A percentile compares a stretch with the other conserved stretches of the same genome.
These are phyloP conservation scores for Trichoderma asperelloides DNA, from an alignment of 495 filamentous ascomycete genomes.

Conservation along the genomic window DNA sequence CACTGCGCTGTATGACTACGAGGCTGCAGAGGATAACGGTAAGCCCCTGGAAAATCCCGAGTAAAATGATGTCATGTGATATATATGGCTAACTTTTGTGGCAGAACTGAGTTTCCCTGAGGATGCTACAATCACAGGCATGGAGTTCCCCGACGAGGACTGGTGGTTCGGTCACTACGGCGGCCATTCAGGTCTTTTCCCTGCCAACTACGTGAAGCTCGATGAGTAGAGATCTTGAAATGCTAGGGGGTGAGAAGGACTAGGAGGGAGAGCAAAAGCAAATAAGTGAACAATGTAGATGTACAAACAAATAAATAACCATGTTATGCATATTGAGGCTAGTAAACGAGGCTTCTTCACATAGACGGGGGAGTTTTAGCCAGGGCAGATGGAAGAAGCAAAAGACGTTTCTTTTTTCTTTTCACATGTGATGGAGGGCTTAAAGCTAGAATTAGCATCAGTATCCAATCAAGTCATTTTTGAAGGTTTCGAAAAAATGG, in stretches of 20 bases:
- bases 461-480: neutral
- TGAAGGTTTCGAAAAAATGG: neutral
- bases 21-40: conserved; percentile 93
- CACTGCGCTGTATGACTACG: conserved; percentile 88
- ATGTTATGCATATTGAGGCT: neutral
- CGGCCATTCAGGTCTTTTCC: conserved; percentile 80
- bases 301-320: neutral
- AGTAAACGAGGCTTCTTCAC: neutral
- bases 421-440: neutral
- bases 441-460: neutral
- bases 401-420: neutral
- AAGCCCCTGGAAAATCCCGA: conserved; percentile 13
- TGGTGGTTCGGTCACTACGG: conserved; percentile 92
- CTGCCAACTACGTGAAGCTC: conserved; percentile 71
- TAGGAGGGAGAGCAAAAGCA: neutral
- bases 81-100: conserved; percentile 15
- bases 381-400: neutral
- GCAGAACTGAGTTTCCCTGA: conserved; percentile 83
- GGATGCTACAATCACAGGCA: conserved; percentile 59
- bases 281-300: neutral
- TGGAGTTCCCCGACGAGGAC: conserved; percentile 94
- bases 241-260: neutral
- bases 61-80: neutral
- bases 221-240: conserved; percentile 34
- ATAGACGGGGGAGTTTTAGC: neutral